A percentile compares a stretch with the other conserved stretches of the same genome.
Conservation (phyloP, 164 flowering plant genomes). For the Magnolia kwangsiensis region DNA sequence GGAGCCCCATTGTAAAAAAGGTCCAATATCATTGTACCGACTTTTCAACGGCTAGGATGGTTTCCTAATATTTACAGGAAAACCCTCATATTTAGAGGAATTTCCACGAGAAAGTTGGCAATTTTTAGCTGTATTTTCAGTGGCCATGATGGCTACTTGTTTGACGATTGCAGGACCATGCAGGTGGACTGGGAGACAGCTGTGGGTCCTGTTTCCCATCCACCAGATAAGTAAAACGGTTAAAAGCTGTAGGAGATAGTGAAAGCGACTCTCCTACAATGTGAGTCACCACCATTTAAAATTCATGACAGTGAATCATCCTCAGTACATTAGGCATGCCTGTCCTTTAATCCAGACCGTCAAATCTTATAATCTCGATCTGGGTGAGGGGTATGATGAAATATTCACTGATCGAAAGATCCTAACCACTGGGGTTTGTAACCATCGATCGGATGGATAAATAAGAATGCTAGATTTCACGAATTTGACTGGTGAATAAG, state of each 20-base stretch:
- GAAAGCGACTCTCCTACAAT: background rate
- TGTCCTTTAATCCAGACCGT: background rate
- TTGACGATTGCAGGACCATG: background rate
- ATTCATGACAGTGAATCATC: background rate
- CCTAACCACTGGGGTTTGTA: too few species aligned
- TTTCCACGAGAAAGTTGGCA: background rate
- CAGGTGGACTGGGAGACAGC: constrained; percentile 4
- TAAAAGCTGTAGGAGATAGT: background rate
- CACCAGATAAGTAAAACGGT: background rate
- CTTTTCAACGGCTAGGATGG: background rate
- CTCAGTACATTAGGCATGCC: background rate
- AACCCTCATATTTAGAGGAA: too few species aligned
- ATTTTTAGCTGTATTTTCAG: background rate
- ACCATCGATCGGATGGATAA: too few species aligned
- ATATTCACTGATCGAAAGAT: background rate
- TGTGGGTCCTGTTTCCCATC: background rate
- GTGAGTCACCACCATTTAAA: background rate
- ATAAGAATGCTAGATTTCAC: too few species aligned
- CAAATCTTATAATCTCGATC: background rate
- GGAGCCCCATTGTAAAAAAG: too few species aligned
- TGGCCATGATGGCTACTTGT: constrained; percentile 1
- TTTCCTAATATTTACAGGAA: background rate
- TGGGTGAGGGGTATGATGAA: background rate
- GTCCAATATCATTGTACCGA: too few species aligned
- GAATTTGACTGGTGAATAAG: too few species aligned